These are phyloP conservation scores for Triticum urartu DNA, from an alignment of 176 grass and related monocot species.

Conservation along the genomic window DNA sequence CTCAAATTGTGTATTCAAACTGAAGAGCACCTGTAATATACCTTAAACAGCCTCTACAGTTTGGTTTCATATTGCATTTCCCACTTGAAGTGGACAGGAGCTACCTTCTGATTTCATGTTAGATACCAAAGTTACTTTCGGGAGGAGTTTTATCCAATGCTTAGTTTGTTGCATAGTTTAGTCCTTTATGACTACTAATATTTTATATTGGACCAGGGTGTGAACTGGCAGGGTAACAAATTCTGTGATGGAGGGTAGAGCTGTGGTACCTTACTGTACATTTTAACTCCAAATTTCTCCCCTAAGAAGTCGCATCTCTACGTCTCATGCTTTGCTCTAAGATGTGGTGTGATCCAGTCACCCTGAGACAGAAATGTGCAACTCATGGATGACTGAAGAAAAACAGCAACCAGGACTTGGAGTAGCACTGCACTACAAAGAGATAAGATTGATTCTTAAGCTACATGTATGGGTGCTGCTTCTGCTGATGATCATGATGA, in stretches of 20 bases:
- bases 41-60: neutral
- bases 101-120: neutral
- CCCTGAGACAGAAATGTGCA: neutral
- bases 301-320: neutral
- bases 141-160: neutral
- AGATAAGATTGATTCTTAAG: conserved; percentile 19
- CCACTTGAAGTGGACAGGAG: neutral
- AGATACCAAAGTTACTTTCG: neutral
- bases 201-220: conserved; percentile 50
- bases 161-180: conserved; percentile 4
- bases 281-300: conserved; percentile 8
- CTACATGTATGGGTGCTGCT: conserved; percentile 11
- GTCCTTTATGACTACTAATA: conserved; percentile 29
- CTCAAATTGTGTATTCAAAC: neutral
- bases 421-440: neutral
- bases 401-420: neutral
- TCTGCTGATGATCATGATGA: neutral
- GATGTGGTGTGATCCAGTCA: neutral
- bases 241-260: conserved; percentile 65
- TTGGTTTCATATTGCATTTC: conserved; percentile 19
- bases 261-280: neutral
- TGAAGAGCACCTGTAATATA: conserved; percentile 11
- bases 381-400: conserved; percentile 3
- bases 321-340: neutral
- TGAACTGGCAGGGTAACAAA: conserved; percentile 51